Base-by-base conservation (phyloP, 2,329 filamentous ascomycete species). In the Metarhizium anisopliae region DNA sequence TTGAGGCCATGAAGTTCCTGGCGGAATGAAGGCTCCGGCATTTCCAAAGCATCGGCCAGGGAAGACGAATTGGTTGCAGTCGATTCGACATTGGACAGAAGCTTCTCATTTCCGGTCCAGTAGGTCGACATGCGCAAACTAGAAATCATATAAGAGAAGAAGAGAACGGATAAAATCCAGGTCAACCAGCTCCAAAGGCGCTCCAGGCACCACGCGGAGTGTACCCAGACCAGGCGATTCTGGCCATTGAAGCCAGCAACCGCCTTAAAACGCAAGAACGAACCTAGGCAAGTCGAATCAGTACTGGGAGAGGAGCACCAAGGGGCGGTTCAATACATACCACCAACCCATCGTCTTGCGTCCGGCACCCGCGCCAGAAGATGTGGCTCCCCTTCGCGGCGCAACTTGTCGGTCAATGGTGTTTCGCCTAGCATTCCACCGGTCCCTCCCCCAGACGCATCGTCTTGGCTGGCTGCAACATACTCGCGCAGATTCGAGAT, bases 401-500 rank as follows among this genome's bases (percentile, higher is more conserved):
- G 60, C 59, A 61, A 61, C 59, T 62, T 65, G 56, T 66, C 66
- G 55, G 66, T 63, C 16, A 61, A 54, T 13, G 62, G 60, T n/a
- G 61, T 52, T 51, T 52, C 35, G 10, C 52, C 60, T 11, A 61
- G 25, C 35, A 58, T 36, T 6, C 60, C 54, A 8, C 62, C 63
- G 7, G 59, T 58, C 45, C 60, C 62, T 20, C 64, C 66, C 18
- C 63, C 66, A 14, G 62, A 65, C 47, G 61, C 66, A 56, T 65
- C 66, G 55, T 71, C 68, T 61, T 70, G 66, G 51, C 62, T 61
- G 58, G 70, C 66, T 42, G 70, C 66, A 32, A 73, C 68, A 58
- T 72, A 70, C 61, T 75, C 72, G 25, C 78, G 74, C 20, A 74
- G 66, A 65, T 82, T 82, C 60, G 76, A 70, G 59, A 78, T 77